Conservation (phyloP, 495 filamentous ascomycete species). For the Letharia columbiana region DNA sequence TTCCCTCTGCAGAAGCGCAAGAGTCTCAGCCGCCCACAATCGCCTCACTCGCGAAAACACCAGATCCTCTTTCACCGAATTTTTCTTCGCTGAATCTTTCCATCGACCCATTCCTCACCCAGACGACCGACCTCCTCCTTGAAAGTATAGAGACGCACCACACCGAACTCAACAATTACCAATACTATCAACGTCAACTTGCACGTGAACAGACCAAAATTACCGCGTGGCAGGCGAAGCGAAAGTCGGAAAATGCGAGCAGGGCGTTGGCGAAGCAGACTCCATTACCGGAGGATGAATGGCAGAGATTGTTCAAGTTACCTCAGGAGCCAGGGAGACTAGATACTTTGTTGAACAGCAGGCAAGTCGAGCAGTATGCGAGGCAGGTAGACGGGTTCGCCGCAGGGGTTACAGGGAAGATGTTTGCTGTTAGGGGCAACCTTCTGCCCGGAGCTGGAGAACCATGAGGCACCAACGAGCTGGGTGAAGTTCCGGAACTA, state of each 20-base stretch:
- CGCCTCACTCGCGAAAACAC: slow-evolving; percentile 34
- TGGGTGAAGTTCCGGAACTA: too few species aligned
- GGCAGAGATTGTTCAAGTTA: slow-evolving; percentile 95
- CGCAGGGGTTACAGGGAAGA: slow-evolving; percentile 82
- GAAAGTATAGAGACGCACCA: slow-evolving; percentile 96
- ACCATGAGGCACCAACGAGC: slow-evolving; percentile 5
- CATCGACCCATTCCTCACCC: slow-evolving; percentile 97
- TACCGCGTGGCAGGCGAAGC: slow-evolving; percentile 87
- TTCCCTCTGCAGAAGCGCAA: slow-evolving; percentile 42
- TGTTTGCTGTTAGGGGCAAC: slow-evolving; percentile 89
- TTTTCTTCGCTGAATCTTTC: slow-evolving; percentile 72
- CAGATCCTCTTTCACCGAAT: slow-evolving; percentile 67
- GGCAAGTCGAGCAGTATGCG: slow-evolving; percentile 96
- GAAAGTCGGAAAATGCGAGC: slow-evolving; percentile 85
- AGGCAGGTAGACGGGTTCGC: slow-evolving; percentile 97
- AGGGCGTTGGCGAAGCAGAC: slow-evolving; percentile 79
- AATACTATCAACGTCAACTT: slow-evolving; percentile 96
- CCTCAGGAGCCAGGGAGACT: slow-evolving; percentile 86
- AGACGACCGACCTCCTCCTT: slow-evolving; percentile 89
- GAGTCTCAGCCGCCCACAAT: slow-evolving; percentile 32
- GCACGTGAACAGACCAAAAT: slow-evolving; percentile 95
- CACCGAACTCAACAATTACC: slow-evolving; percentile 96
- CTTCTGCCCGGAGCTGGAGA: slow-evolving; percentile 37
- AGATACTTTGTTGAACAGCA: slow-evolving; percentile 83
- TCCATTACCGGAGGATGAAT: slow-evolving; percentile 90